Base-by-base conservation (phyloP, 1,284 basidiomycete species). In the Thecaphora frezii region DNA sequence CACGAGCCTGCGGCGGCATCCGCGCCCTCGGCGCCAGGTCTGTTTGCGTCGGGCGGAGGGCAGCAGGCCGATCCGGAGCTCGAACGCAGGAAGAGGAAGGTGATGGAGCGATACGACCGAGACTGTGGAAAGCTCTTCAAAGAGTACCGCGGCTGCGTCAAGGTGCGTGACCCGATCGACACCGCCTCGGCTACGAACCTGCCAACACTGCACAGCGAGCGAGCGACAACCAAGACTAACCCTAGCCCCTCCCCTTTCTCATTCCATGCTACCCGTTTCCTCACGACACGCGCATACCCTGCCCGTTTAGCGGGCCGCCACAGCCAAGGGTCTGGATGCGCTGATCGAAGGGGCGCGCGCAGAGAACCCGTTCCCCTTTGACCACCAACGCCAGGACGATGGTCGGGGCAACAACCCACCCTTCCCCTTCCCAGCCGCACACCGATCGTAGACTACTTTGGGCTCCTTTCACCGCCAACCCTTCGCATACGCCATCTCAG, bases 221-320 rank as follows among this genome's bases (percentile, higher is more conserved):
- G n/a, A n/a, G n/a, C n/a, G n/a, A n/a, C n/a, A n/a, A n/a, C n/a
- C n/a, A n/a, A n/a, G n/a, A n/a, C n/a, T n/a, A n/a, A n/a, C n/a
- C n/a, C n/a, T n/a, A n/a, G n/a, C n/a, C n/a, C n/a, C n/a, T n/a
- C n/a, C n/a, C n/a, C n/a, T n/a, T n/a, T n/a, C n/a, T n/a, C n/a
- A n/a, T n/a, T n/a, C n/a, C n/a, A n/a, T n/a, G n/a, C n/a, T n/a
- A n/a, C n/a, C n/a, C n/a, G n/a, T n/a, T n/a, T n/a, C n/a, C n/a
- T n/a, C n/a, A n/a, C n/a, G n/a, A n/a, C n/a, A n/a, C n/a, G n/a
- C n/a, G n/a, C n/a, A n/a, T n/a, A n/a, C n/a, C n/a, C n/a, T n/a
- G n/a, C n/a, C n/a, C n/a, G n/a, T n/a, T n/a, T 75, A 94, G 92
- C 86, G 84, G 81, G 90, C 91, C 0, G 88, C 96, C 33, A 86